A percentile compares a stretch with the other conserved stretches of the same genome.
These are phyloP conservation scores for Glycyrrhiza uralensis DNA, from an alignment of 306 rosid species.

Conservation along the genomic window DNA sequence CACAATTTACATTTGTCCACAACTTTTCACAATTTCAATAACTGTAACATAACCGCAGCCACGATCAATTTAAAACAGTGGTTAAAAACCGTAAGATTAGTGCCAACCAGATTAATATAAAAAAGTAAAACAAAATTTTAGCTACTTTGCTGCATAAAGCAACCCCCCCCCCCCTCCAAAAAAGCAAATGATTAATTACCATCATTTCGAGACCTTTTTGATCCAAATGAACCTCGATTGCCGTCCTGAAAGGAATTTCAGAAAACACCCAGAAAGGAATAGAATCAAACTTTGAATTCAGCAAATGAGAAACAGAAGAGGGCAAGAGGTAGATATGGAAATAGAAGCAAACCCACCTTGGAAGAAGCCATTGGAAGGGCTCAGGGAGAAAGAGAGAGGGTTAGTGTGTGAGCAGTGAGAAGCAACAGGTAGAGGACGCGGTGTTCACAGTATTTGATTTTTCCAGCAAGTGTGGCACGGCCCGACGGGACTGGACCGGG, in stretches of 20 bases:
- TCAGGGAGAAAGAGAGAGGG: not conserved
- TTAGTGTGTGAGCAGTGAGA: not conserved
- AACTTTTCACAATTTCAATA: not conserved
- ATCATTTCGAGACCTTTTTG: conserved; percentile 42
- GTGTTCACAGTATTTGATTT: not conserved
- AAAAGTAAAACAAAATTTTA: not conserved
- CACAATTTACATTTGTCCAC: not conserved
- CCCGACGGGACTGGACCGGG: not conserved
- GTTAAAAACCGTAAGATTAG: not conserved
- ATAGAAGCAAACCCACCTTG: conserved; percentile 21
- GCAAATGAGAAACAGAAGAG: not conserved
- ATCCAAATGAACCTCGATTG: conserved; percentile 38
- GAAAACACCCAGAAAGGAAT: not conserved
- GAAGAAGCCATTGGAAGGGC: conserved; percentile 35
- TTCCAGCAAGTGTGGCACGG: too few species aligned
- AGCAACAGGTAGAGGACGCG: not conserved
- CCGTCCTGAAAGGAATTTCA: conserved; percentile 27
- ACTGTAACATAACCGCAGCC: not conserved
- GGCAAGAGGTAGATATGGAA: not conserved
- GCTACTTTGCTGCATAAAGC: not conserved
- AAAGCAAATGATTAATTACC: conserved; percentile 17
- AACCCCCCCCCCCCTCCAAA: not conserved
- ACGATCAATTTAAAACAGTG: not conserved
- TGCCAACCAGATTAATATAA: not conserved
- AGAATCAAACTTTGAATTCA: not conserved